Conservation (phyloP, 2,329 filamentous ascomycete species). For the Hymenoscyphus linearis region DNA sequence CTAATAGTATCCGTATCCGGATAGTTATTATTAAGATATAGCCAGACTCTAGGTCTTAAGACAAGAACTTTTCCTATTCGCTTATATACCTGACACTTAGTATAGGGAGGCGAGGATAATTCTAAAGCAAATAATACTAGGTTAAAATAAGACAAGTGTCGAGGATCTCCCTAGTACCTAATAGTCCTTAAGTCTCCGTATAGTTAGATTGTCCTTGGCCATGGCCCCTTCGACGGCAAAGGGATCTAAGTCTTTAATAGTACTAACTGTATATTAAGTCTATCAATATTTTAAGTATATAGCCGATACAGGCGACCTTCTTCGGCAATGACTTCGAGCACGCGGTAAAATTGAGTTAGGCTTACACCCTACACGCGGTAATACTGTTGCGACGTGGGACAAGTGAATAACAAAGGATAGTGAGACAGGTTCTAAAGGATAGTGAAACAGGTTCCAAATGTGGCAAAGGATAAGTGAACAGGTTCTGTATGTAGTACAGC, state of each 20-base stretch:
- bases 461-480: too few species aligned
- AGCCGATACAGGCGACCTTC: slow-evolving; percentile 80
- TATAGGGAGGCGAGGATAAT: slow-evolving; percentile 2
- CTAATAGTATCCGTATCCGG: slow-evolving; percentile 92
- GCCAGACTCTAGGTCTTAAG: slow-evolving; percentile 61
- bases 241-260: slow-evolving; percentile 76
- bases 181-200: slow-evolving; percentile 75
- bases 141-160: slow-evolving; percentile 16
- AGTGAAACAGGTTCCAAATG: too few species aligned
- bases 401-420: too few species aligned
- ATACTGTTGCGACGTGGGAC: too few species aligned
- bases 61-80: slow-evolving; percentile 9
- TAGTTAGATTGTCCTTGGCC: slow-evolving; percentile 75
- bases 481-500: too few species aligned
- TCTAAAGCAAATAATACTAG: slow-evolving; percentile 8
- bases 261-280: slow-evolving; percentile 75
- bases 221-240: slow-evolving; percentile 42
- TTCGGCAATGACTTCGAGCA: slow-evolving; percentile 78
- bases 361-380: slow-evolving; percentile 68
- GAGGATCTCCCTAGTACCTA: slow-evolving; percentile 12
- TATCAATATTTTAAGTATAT: slow-evolving; percentile 94
- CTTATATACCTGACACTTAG: slow-evolving; percentile 2
- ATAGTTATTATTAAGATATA: slow-evolving; percentile 86
- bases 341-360: slow-evolving; percentile 41
- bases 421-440: too few species aligned